Base-by-base conservation (phyloP, 2,329 filamentous ascomycete species). In the Sporothrix inflata region DNA sequence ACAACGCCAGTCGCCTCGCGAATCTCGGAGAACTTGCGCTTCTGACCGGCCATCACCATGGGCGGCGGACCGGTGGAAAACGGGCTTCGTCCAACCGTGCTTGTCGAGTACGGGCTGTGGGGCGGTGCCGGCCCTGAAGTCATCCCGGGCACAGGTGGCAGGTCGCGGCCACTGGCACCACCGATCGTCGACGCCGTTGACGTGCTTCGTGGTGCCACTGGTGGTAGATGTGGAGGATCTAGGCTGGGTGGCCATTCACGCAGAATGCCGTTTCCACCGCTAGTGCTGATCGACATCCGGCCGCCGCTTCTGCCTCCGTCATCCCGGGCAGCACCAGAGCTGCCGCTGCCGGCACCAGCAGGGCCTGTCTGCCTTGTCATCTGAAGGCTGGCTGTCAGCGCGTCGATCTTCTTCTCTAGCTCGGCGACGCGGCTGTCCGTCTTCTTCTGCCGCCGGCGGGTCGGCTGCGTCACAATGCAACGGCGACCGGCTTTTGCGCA, bases 381-480 rank as follows among this genome's bases (percentile, higher is more conserved):
- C 61, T 93, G 90, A 75, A 97, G 79, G 47, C 90, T 94, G 7
- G 93, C 92, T 8, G 93, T 97, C 79, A 97, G 80, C 9, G 92
- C 92, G 83, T 97, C 94, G 75, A 97, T 95, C 84, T 97, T 97
- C 85, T 91, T 94, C 84, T 97, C 94, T 69, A 98, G 85, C 83
- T 97, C 94, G 9, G 94, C 92, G 14, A 98, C 94, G 69, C 94
- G 87, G 75, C 90, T 95, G 79, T 97, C 94, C 70, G 93, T 94
- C 85, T 97, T 97, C 85, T 95, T 97, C 83, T 95, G 93, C 60
- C 94, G 87, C 82, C 97, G 97, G 53, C 93, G 80, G 40, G 85
- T 88, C 16, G 87, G 93, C 74, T 90, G 88, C 0, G 93, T 97
- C 74, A 94, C 90, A 53, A 94, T 83, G 79, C 94, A 97, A 74